Evolutionary conservation across 177 flowering plant genomes (phyloP).

Genomic region (Vitis hybrid): DNA sequence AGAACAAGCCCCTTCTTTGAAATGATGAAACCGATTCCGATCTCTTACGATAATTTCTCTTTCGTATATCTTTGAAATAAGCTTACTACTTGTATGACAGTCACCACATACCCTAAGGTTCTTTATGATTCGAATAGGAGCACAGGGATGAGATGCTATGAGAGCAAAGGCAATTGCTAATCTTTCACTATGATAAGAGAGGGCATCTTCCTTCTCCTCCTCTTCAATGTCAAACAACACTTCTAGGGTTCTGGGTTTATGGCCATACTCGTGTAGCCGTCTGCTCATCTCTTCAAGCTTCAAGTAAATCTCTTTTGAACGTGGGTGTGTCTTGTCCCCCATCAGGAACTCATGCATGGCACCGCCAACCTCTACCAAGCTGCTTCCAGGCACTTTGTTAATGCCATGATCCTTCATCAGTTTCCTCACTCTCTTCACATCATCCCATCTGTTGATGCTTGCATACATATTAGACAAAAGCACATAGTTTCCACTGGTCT

Average conservation of each 20-base stretch:
- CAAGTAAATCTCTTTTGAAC: constrained; percentile 22
- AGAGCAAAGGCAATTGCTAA: constrained; percentile 45
- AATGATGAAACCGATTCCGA: constrained; percentile 40
- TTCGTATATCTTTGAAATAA: constrained; percentile 27
- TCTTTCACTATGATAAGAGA: constrained; percentile 40
- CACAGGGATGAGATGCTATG: constrained; percentile 14
- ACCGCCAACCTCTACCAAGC: constrained; percentile 41
- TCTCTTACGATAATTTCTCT: constrained; percentile 39
- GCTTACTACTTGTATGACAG: constrained; percentile 36
- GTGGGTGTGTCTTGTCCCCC: constrained; percentile 42
- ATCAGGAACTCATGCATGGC: constrained; percentile 38
- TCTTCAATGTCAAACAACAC: constrained; percentile 42
- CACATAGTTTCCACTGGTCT: constrained; percentile 50
- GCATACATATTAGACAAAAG: constrained; percentile 53
- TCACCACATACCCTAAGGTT: constrained; percentile 39
- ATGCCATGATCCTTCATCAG: constrained; percentile 41
- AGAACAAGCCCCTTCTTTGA: constrained; percentile 34
- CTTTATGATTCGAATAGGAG: constrained; percentile 31
- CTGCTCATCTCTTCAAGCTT: constrained; percentile 36
- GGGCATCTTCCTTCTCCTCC: constrained; percentile 43
- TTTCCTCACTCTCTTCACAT: constrained; percentile 38
- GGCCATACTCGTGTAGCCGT: constrained; percentile 24
- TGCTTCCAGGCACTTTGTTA: constrained; percentile 38
- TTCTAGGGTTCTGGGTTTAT: constrained; percentile 27
- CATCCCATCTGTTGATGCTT: constrained; percentile 34